Conservation (phyloP, 768 basidiomycete genomes). For the Leccinum sublutescens region DNA sequence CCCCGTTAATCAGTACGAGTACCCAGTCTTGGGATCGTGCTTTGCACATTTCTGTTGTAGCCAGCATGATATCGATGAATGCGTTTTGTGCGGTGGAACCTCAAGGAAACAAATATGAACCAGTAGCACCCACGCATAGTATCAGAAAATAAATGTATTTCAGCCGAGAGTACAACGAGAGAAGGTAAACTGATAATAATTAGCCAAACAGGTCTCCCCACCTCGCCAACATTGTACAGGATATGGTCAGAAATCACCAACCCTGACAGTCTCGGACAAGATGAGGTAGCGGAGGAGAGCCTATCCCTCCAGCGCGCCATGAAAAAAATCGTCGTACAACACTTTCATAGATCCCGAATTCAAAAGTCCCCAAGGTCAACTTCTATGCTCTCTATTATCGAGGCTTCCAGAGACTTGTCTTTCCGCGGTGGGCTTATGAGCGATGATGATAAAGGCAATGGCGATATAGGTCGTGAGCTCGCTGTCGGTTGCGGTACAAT, state of each 20-base stretch:
- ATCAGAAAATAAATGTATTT: constrained; percentile 7
- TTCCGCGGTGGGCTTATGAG: constrained; percentile 30
- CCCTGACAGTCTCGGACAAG: background rate
- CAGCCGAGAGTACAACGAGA: background rate
- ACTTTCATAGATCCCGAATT: constrained; percentile 9
- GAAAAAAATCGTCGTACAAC: constrained; percentile 4
- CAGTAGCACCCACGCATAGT: too few species aligned
- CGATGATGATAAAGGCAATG: constrained; percentile 29
- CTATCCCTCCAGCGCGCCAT: background rate
- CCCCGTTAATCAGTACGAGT: background rate
- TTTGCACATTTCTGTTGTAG: background rate
- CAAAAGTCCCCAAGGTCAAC: constrained; percentile 80
- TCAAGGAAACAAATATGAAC: background rate
- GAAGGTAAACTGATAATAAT: constrained; percentile 1
- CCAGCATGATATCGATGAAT: background rate
- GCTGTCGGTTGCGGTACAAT: constrained; percentile 29
- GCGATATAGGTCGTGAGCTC: constrained; percentile 36
- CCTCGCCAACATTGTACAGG: background rate
- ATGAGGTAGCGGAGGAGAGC: background rate
- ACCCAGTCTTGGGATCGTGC: background rate
- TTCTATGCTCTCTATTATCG: constrained; percentile 65
- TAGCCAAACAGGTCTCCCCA: constrained; percentile 3
- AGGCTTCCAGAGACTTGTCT: constrained; percentile 50
- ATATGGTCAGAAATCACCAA: constrained; percentile 2
- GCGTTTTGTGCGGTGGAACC: background rate